Evolutionary conservation across 2,329 filamentous ascomycete species (phyloP).

Genomic region (Ophiostoma quercus): DNA sequence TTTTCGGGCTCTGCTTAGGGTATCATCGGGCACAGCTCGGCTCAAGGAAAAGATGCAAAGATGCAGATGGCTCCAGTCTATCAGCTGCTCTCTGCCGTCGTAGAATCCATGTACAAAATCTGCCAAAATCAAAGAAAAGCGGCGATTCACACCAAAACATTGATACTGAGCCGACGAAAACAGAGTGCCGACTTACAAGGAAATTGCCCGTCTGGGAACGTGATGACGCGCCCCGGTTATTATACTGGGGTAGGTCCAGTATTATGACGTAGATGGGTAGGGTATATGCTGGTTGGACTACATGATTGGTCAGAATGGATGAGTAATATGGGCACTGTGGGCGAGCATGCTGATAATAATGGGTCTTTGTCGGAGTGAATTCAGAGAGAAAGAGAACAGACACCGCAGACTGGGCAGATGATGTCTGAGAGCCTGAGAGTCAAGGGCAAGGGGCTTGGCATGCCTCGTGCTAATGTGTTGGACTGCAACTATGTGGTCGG

Average conservation of each 20-base stretch:
- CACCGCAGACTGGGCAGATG: neutral
- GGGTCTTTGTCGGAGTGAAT: neutral
- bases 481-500: neutral
- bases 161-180: conserved; percentile 1
- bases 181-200: conserved; percentile 12
- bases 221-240: neutral
- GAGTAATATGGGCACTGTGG: neutral
- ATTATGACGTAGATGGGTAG: conserved; percentile 2
- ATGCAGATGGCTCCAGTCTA: neutral
- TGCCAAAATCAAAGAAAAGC: neutral
- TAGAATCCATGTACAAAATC: neutral
- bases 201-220: neutral
- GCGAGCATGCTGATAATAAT: neutral
- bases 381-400: neutral
- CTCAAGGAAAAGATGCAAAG: neutral
- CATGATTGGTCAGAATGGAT: neutral
- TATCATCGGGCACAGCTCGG: neutral
- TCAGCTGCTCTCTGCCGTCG: neutral
- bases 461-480: neutral
- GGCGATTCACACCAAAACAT: neutral
- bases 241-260: neutral
- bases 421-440: neutral
- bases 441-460: neutral
- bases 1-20: neutral
- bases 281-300: neutral